Percentiles rank a stretch among this genome's conserved stretches.
Conservation (phyloP, 306 rosid genomes). For the Sicyos baderoa region DNA sequence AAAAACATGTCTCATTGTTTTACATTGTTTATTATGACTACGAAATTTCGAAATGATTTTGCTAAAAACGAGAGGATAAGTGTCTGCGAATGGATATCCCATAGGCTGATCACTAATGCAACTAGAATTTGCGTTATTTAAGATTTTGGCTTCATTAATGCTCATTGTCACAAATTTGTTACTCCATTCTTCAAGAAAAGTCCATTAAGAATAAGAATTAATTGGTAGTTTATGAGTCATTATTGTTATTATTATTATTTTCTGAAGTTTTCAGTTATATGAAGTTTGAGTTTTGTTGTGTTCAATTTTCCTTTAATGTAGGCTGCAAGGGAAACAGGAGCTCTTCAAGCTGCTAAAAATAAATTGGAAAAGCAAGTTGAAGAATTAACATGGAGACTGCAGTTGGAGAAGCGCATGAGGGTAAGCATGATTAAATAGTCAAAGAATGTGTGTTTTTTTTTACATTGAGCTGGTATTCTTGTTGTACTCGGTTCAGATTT, state of each 20-base stretch:
- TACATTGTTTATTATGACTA: no score
- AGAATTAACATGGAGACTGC: conserved; percentile 87
- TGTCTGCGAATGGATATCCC: not conserved
- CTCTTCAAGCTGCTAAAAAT: conserved; percentile 99
- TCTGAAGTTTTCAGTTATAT: conserved; percentile 1
- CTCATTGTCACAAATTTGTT: not conserved
- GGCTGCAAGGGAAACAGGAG: conserved; percentile 99
- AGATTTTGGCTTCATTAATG: conserved; percentile 4
- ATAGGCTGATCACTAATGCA: not conserved
- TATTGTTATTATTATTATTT: not conserved
- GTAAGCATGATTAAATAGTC: conserved; percentile 30
- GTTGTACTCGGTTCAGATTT: not conserved
- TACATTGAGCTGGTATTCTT: not conserved
- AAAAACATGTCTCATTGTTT: no score
- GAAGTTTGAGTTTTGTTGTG: conserved; percentile 1
- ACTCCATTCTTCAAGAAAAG: not conserved
- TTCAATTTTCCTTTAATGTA: conserved; percentile 25
- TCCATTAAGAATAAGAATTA: not conserved
- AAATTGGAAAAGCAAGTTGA: conserved; percentile 98
- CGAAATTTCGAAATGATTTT: not conserved
- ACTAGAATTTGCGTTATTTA: not conserved
- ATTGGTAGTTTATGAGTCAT: not conserved
- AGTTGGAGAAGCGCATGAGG: conserved; percentile 93
- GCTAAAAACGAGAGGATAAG: not conserved
- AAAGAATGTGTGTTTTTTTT: not conserved